Evolutionary conservation across 2,329 filamentous ascomycete species (phyloP).

Genomic region (Fusarium tjaetaba): DNA sequence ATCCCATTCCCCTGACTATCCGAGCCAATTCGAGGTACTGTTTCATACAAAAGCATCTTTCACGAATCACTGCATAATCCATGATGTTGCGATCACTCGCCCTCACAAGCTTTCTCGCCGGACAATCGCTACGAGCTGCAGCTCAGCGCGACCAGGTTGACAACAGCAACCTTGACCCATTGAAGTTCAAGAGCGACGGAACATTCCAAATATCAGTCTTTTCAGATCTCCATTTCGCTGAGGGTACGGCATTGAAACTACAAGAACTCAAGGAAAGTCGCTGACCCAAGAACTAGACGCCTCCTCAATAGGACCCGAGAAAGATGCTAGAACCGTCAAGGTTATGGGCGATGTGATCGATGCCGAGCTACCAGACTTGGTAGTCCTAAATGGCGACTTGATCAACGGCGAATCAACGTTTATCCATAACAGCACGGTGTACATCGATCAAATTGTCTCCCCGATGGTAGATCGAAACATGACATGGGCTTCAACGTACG

Average conservation of each 20-base stretch:
- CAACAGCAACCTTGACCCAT: slow-evolving; percentile 23
- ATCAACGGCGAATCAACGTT: slow-evolving; percentile 72
- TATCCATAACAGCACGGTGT: slow-evolving; percentile 60
- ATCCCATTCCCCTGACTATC: neutral
- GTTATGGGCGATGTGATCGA: slow-evolving; percentile 51
- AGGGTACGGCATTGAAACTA: neutral
- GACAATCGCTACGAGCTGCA: neutral
- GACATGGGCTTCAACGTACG: slow-evolving; percentile 73
- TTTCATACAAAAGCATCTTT: neutral
- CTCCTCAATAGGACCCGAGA: slow-evolving; percentile 45
- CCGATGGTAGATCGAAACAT: slow-evolving; percentile 64
- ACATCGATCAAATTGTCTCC: slow-evolving; percentile 65
- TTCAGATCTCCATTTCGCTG: slow-evolving; percentile 33
- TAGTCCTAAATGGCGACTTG: slow-evolving; percentile 75
- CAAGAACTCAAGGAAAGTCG: fast-evolving
- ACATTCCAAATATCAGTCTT: slow-evolving; percentile 32
- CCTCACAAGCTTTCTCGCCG: slow-evolving; percentile 3
- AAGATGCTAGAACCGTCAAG: slow-evolving; percentile 49
- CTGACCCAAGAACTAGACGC: slow-evolving; percentile 13
- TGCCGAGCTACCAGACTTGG: slow-evolving; percentile 58
- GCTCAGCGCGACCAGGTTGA: slow-evolving; percentile 7
- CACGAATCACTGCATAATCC: neutral
- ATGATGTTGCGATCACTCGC: slow-evolving; percentile 16
- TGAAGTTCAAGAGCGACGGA: slow-evolving; percentile 23
- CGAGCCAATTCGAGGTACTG: neutral